Evolutionary conservation across 345 rosid species (phyloP).

Genomic region (Acer yangbiense): DNA sequence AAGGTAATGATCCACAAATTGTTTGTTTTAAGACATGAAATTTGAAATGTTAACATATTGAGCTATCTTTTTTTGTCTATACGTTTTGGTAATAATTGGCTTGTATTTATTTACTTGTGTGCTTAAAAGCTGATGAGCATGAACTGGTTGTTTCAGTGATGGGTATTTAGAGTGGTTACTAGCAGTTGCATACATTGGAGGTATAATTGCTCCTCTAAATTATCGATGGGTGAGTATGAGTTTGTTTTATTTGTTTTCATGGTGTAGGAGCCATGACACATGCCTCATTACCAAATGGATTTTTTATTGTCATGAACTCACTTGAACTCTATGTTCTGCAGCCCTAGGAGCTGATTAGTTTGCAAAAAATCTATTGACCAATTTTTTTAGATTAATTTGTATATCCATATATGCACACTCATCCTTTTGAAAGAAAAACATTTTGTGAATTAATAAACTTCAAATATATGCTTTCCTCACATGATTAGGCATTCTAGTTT

Average conservation of each 20-base stretch:
- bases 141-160: conserved; percentile 47
- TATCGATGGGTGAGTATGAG: conserved; percentile 77
- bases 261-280: not conserved
- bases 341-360: not conserved
- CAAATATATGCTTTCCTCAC: not conserved
- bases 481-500: not conserved
- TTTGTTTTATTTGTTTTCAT: not conserved
- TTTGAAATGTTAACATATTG: not conserved
- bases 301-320: not conserved
- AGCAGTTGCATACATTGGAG: conserved; percentile 77
- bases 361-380: not conserved
- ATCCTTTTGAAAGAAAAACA: not conserved
- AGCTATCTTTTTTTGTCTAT: not conserved
- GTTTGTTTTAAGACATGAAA: not conserved
- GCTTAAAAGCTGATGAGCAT: not conserved
- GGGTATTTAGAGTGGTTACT: conserved; percentile 76
- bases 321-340: not conserved
- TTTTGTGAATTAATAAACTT: not conserved
- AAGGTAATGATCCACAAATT: not conserved
- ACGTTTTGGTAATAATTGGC: not conserved
- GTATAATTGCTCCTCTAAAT: conserved; percentile 78
- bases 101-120: not conserved
- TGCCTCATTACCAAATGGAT: not conserved
- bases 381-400: not conserved
- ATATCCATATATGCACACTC: not conserved